Percentiles rank a stretch among this genome's conserved stretches.
These are phyloP conservation scores for Besnoitia besnoiti DNA, from an alignment of 169 alveolate genomes.

Conservation along the genomic window DNA sequence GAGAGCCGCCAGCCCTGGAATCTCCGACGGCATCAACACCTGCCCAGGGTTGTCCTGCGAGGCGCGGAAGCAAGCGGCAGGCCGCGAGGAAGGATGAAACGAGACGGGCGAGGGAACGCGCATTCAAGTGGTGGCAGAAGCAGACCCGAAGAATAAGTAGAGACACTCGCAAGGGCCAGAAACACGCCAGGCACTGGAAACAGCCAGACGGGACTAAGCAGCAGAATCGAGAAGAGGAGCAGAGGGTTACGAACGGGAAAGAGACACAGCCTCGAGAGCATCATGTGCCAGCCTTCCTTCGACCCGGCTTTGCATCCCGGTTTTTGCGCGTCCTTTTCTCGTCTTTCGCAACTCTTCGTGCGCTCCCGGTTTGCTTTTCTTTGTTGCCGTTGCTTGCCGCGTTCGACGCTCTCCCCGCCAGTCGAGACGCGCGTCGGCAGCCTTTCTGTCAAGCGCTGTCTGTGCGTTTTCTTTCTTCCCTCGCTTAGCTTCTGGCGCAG, in stretches of 20 bases:
- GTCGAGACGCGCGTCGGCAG: not conserved
- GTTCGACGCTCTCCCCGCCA: not conserved
- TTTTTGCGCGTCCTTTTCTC: no score
- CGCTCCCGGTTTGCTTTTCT: not conserved
- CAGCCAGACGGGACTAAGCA: not conserved
- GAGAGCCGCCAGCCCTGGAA: conserved; percentile 95
- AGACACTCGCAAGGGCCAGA: not conserved
- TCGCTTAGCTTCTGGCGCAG: not conserved
- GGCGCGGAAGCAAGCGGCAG: not conserved
- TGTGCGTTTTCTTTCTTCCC: not conserved
- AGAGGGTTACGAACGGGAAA: no score
- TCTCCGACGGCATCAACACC: conserved; percentile 79
- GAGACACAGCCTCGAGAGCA: no score
- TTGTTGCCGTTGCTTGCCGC: not conserved
- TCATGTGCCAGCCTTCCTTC: no score
- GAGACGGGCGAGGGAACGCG: not conserved
- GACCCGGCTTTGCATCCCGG: no score
- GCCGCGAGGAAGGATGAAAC: not conserved
- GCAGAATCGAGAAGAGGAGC: no score
- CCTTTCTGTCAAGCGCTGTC: not conserved
- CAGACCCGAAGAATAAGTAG: not conserved
- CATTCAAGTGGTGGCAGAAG: not conserved
- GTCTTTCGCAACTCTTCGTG: no score
- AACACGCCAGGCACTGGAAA: not conserved
- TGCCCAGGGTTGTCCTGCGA: conserved; percentile 64